phyloP scores from a whole-genome alignment of 2,329 filamentous ascomycete genomes.

The Neonectria faginata region DNA sequence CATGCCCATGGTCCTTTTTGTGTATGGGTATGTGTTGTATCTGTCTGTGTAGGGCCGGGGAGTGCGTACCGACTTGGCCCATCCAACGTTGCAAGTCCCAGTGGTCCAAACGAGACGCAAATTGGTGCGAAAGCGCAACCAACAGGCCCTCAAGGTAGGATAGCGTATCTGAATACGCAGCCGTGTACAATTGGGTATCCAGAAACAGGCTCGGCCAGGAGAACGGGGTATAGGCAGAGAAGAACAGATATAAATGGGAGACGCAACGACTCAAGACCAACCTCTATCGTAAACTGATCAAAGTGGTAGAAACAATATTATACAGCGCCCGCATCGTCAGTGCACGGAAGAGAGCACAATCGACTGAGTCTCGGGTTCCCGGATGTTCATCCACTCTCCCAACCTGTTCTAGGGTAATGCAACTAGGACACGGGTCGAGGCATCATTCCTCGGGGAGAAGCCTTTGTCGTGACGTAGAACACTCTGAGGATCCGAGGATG shows the following conservation, averaged over 20 bases:
- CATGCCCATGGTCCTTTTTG: conserved; percentile 1
- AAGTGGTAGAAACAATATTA: conserved; percentile 21
- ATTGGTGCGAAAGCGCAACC: background rate
- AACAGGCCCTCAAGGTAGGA: background rate
- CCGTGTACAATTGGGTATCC: background rate
- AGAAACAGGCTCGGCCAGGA: background rate
- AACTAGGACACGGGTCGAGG: conserved; percentile 4
- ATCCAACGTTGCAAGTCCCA: background rate
- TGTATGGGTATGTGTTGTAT: background rate
- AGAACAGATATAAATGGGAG: background rate
- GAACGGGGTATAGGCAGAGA: background rate
- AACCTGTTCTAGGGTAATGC: background rate
- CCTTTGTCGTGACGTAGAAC: conserved; percentile 1
- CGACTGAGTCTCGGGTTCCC: background rate
- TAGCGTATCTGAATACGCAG: background rate
- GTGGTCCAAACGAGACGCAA: background rate
- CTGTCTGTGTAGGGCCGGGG: background rate
- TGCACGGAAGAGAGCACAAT: background rate
- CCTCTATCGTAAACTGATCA: conserved; percentile 16
- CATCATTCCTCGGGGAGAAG: conserved; percentile 6
- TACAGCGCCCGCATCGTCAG: conserved; percentile 11
- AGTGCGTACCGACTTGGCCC: background rate
- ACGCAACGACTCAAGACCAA: conserved; percentile 11
- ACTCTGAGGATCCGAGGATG: background rate
- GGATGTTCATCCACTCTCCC: conserved; percentile 15